phyloP scores from a whole-genome alignment of 495 filamentous ascomycete species.

The Rostrohypoxylon terebratum region DNA sequence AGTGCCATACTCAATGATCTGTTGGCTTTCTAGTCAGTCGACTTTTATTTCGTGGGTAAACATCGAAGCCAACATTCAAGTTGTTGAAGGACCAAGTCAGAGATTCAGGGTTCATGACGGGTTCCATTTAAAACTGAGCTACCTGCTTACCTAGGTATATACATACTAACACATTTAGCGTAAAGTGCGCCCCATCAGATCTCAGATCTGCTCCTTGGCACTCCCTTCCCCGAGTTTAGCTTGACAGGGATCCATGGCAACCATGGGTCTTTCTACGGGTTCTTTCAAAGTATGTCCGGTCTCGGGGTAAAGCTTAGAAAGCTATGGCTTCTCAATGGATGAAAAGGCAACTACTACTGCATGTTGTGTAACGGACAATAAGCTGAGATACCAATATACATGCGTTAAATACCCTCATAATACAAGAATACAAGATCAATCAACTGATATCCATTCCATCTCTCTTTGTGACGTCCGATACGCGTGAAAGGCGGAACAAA shows the following conservation, averaged over 20 bases:
- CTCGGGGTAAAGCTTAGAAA: constrained; percentile 32
- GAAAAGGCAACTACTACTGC: not conserved
- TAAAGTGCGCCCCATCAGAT: not conserved
- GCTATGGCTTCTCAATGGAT: constrained; percentile 8
- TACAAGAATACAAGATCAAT: not conserved
- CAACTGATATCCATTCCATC: constrained; percentile 5
- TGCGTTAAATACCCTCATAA: constrained; percentile 15
- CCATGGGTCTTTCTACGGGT: no score
- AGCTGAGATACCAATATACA: constrained; percentile 16
- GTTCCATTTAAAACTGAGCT: not conserved
- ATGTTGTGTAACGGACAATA: constrained; percentile 2
- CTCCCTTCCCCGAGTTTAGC: not conserved
- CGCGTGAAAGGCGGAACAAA: constrained; percentile 10
- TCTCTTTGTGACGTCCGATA: constrained; percentile 21
- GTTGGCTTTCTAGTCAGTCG: no score
- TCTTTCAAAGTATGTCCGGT: constrained; percentile 27
- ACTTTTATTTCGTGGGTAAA: no score
- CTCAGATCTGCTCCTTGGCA: constrained; percentile 2
- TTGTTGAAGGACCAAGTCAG: no score
- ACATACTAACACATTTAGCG: not conserved
- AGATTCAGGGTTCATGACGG: no score
- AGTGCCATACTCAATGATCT: no score
- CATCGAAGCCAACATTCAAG: no score
- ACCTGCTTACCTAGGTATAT: not conserved
- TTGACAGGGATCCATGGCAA: not conserved